phyloP scores from a whole-genome alignment of 2,329 filamentous ascomycete species.

The Microdochium bolleyi region DNA sequence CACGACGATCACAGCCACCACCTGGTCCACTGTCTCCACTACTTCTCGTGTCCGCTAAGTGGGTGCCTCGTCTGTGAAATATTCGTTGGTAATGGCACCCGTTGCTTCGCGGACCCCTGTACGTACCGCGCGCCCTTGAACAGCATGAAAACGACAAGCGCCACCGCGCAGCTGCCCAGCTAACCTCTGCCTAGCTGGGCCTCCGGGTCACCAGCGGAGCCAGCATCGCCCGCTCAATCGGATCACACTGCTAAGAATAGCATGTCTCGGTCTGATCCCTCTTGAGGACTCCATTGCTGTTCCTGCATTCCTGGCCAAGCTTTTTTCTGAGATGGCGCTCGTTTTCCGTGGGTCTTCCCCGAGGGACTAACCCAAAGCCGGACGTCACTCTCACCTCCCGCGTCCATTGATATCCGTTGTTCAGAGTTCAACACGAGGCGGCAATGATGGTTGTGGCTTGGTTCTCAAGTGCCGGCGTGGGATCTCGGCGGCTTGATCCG shows the following conservation, averaged over 20 bases:
- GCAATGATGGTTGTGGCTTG: too few species aligned
- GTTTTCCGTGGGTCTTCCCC: neutral
- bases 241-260: neutral
- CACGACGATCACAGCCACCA: neutral
- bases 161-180: too few species aligned
- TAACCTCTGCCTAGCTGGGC: neutral
- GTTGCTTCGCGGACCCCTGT: too few species aligned
- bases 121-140: too few species aligned
- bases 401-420: too few species aligned
- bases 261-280: neutral
- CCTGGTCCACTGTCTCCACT: neutral
- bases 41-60: neutral
- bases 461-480: too few species aligned
- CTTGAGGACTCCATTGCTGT: neutral
- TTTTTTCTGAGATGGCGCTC: neutral
- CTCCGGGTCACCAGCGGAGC: neutral
- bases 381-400: too few species aligned
- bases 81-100: too few species aligned
- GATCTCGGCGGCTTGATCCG: too few species aligned
- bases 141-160: too few species aligned
- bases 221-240: neutral
- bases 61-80: neutral
- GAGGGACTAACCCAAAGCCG: neutral
- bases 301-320: constrained; percentile 1
- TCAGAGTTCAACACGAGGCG: too few species aligned